A percentile compares a stretch with the other conserved stretches of the same genome.
Conservation (phyloP, 495 filamentous ascomycete species). For the Xylaria castorea region DNA sequence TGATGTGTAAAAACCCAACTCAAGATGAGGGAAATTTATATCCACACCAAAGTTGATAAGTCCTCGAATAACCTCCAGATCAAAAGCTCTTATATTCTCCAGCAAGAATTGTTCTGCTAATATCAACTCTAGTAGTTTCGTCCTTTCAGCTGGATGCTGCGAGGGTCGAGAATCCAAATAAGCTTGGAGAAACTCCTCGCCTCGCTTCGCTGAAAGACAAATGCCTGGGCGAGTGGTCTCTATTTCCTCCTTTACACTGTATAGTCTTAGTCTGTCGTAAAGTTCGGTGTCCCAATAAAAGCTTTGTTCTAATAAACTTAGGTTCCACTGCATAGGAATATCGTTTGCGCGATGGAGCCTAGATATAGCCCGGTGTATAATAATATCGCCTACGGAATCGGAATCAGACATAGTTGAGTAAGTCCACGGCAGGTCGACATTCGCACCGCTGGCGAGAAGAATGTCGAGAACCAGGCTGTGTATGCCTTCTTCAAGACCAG, state of each 20-base stretch:
- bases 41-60: background rate
- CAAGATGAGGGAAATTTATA: background rate
- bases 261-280: background rate
- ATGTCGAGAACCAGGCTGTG: too few species aligned
- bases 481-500: too few species aligned
- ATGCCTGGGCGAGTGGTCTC: constrained; percentile 1
- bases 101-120: background rate
- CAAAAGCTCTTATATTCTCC: background rate
- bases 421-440: too few species aligned
- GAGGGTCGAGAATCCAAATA: background rate
- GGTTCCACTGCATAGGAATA: too few species aligned
- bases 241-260: constrained; percentile 15
- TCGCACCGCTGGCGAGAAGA: too few species aligned
- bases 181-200: background rate
- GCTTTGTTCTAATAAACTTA: too few species aligned
- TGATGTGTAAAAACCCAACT: too few species aligned
- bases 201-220: background rate
- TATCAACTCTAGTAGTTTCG: background rate
- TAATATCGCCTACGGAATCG: too few species aligned
- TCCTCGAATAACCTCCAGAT: background rate
- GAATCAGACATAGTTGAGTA: too few species aligned
- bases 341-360: too few species aligned
- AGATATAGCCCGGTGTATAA: too few species aligned
- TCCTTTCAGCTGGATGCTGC: background rate
- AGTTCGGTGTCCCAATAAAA: too few species aligned